phyloP scores from a whole-genome alignment of 2,329 filamentous ascomycete species.

The Sclerotinia nivalis region DNA sequence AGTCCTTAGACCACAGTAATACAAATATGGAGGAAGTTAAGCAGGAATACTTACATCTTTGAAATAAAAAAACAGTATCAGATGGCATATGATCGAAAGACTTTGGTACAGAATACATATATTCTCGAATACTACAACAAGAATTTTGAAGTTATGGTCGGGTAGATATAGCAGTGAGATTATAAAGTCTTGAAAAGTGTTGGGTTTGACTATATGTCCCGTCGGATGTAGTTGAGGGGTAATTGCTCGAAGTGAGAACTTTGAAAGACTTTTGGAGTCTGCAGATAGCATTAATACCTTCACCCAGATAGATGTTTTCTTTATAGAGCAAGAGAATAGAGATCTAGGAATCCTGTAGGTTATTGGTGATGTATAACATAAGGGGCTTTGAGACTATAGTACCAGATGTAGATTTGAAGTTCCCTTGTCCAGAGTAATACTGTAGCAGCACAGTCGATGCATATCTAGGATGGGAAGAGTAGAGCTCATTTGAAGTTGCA shows the following conservation, averaged over 20 bases:
- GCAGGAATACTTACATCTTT: background rate
- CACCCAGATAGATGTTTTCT: background rate
- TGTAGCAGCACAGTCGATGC: background rate
- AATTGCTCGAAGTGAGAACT: background rate
- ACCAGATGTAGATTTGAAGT: background rate
- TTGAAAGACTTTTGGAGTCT: background rate
- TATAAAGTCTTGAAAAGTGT: background rate
- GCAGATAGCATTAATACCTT: background rate
- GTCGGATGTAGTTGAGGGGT: background rate
- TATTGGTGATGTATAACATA: background rate
- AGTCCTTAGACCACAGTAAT: background rate
- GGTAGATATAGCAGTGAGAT: background rate
- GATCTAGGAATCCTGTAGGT: no score
- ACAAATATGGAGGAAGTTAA: background rate
- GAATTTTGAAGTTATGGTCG: background rate
- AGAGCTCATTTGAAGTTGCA: background rate
- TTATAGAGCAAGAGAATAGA: background rate
- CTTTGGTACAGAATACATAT: background rate
- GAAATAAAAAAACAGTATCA: background rate
- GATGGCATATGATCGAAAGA: background rate
- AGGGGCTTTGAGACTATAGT: background rate
- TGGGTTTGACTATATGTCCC: background rate
- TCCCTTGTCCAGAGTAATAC: background rate
- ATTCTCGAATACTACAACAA: background rate
- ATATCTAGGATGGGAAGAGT: background rate